These are phyloP conservation scores for Carpinus fangiana DNA, from an alignment of 306 rosid species.

Conservation along the genomic window DNA sequence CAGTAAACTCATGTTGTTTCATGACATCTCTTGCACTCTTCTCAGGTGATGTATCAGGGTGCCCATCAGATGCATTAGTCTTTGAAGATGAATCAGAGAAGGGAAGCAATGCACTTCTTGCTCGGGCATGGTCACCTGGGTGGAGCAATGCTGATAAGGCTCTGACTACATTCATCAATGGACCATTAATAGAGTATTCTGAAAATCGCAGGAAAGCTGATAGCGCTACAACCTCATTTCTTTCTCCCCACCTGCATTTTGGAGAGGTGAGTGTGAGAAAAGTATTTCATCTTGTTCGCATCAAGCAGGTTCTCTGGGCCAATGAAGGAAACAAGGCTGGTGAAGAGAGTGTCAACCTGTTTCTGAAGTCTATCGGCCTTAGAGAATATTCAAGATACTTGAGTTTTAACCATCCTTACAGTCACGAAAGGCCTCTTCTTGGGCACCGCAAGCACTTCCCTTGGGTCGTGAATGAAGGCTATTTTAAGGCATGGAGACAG, in stretches of 20 bases:
- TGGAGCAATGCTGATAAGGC: slow-evolving; percentile 98
- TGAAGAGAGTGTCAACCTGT: slow-evolving; percentile 85
- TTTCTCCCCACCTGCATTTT: slow-evolving; percentile 94
- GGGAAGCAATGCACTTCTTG: slow-evolving; percentile 96
- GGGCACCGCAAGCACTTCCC: slow-evolving; percentile 84
- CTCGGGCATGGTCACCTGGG: slow-evolving; percentile 99
- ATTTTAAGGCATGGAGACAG: slow-evolving; percentile 95
- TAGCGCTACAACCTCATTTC: slow-evolving; percentile 87
- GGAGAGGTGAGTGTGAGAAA: slow-evolving; percentile 97
- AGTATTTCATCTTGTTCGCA: slow-evolving; percentile 88
- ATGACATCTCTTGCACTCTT: slow-evolving; percentile 7
- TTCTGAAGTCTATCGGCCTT: slow-evolving; percentile 84
- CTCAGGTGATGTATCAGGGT: slow-evolving; percentile 79
- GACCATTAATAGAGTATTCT: slow-evolving; percentile 81
- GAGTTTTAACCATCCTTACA: slow-evolving; percentile 83
- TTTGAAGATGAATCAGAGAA: slow-evolving; percentile 93
- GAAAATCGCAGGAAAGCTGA: slow-evolving; percentile 90
- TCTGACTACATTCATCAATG: slow-evolving; percentile 77
- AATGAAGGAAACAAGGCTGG: slow-evolving; percentile 87
- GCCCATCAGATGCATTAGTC: slow-evolving; percentile 51
- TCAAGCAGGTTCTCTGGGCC: slow-evolving; percentile 92
- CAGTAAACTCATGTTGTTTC: neutral
- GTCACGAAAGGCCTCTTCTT: slow-evolving; percentile 87
- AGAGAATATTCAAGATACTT: slow-evolving; percentile 92
- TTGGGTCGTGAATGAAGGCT: slow-evolving; percentile 69